These are phyloP conservation scores for Parmelia sp. DNA, from an alignment of 495 filamentous ascomycete species.

Conservation along the genomic window DNA sequence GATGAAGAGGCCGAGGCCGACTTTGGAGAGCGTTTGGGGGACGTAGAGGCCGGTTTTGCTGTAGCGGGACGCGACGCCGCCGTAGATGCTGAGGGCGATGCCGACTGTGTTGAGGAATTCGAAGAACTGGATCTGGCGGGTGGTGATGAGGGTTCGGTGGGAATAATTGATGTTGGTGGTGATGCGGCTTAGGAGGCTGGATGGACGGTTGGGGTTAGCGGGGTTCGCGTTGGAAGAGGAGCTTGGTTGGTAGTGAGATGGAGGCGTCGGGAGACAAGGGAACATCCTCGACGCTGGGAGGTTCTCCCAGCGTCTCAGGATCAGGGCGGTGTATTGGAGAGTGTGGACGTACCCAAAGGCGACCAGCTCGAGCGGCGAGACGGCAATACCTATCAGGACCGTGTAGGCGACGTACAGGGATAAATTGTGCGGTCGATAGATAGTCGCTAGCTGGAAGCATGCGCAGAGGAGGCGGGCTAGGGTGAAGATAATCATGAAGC, in stretches of 20 bases:
- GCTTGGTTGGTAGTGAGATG: background rate
- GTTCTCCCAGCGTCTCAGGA: background rate
- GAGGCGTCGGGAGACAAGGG: background rate
- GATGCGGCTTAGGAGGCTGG: background rate
- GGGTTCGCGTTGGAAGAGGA: background rate
- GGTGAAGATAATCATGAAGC: slow-evolving; percentile 36
- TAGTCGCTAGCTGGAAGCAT: slow-evolving; percentile 36
- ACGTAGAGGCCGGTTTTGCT: slow-evolving; percentile 15
- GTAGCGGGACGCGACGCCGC: background rate
- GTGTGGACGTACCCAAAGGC: background rate
- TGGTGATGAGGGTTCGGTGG: background rate
- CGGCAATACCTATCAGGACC: background rate
- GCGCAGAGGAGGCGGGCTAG: slow-evolving; percentile 36
- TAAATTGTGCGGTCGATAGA: slow-evolving; percentile 26
- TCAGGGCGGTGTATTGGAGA: background rate
- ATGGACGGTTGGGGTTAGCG: background rate
- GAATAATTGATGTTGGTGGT: background rate
- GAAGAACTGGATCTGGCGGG: background rate
- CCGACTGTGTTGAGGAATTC: background rate
- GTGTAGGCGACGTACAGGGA: slow-evolving; percentile 5
- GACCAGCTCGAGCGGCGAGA: background rate
- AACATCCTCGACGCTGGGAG: background rate
- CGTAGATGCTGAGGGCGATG: background rate
- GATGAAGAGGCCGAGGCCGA: slow-evolving; percentile 31
- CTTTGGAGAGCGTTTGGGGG: slow-evolving; percentile 26